A percentile compares a stretch with the other conserved stretches of the same genome.
These are phyloP conservation scores for Paramecium primaurelia DNA, from an alignment of 73 alveolate species.

Conservation along the genomic window DNA sequence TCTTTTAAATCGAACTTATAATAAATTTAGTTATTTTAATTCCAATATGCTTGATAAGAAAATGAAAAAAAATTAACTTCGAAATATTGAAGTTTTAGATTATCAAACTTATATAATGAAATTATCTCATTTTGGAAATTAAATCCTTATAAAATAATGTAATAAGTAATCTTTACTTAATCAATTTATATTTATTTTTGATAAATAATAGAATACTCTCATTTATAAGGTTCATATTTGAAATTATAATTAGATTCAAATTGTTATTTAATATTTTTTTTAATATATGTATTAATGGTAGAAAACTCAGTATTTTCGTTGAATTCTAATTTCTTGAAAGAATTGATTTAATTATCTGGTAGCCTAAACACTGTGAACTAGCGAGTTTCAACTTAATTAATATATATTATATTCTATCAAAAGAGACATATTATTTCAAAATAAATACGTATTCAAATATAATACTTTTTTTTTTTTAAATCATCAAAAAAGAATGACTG, in stretches of 20 bases:
- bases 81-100: too few relatives aligned
- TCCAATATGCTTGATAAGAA: too few relatives aligned
- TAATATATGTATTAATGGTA: not conserved
- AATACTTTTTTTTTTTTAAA: not conserved
- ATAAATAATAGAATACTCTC: too few relatives aligned
- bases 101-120: too few relatives aligned
- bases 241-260: not conserved
- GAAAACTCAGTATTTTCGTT: not conserved
- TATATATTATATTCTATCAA: not conserved
- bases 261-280: not conserved
- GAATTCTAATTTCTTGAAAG: not conserved
- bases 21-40: too few relatives aligned
- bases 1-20: too few relatives aligned
- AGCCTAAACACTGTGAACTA: not conserved
- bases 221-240: not conserved
- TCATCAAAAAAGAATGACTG: not conserved
- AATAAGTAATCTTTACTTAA: too few relatives aligned
- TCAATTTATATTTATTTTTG: too few relatives aligned
- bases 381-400: not conserved
- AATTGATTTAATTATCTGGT: not conserved
- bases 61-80: too few relatives aligned
- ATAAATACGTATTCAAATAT: not conserved
- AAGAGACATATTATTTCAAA: not conserved
- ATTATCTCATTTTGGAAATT: too few relatives aligned
- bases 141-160: too few relatives aligned